phyloP scores from a whole-genome alignment of 2,329 filamentous ascomycete species.

The Penicillium brevicompactum region DNA sequence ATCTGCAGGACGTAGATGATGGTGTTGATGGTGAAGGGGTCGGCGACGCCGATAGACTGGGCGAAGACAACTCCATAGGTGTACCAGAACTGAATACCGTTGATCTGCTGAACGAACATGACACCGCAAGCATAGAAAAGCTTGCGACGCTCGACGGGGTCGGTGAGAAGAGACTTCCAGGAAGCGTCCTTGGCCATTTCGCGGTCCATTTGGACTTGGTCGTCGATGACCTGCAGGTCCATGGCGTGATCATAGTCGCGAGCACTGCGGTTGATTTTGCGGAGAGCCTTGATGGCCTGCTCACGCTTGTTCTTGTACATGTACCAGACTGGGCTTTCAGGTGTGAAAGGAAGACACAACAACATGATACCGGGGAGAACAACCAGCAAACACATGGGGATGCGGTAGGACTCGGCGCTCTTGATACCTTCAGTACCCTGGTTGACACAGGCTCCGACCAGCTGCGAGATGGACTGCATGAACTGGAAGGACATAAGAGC shows the following conservation, averaged over 20 bases:
- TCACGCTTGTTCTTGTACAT: slow-evolving; percentile 29
- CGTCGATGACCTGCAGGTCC: slow-evolving; percentile 28
- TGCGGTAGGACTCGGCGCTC: slow-evolving; percentile 25
- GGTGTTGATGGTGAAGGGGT: slow-evolving; percentile 47
- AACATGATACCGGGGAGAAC: slow-evolving; percentile 28
- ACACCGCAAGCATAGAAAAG: slow-evolving; percentile 49
- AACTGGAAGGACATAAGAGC: slow-evolving; percentile 35
- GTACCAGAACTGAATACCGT: slow-evolving; percentile 53
- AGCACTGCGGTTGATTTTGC: slow-evolving; percentile 37
- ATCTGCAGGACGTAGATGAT: slow-evolving; percentile 50
- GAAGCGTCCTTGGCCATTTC: slow-evolving; percentile 32
- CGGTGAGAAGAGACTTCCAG: slow-evolving; percentile 45
- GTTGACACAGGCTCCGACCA: slow-evolving; percentile 31
- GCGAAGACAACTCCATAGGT: slow-evolving; percentile 49
- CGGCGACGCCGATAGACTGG: slow-evolving; percentile 44
- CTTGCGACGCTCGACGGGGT: slow-evolving; percentile 52
- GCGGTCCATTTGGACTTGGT: slow-evolving; percentile 24
- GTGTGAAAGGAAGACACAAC: slow-evolving; percentile 26
- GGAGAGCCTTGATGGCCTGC: slow-evolving; percentile 35
- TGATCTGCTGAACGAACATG: slow-evolving; percentile 52
- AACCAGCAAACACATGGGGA: slow-evolving; percentile 31
- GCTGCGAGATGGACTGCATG: slow-evolving; percentile 32
- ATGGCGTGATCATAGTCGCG: slow-evolving; percentile 30
- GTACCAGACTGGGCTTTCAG: slow-evolving; percentile 37
- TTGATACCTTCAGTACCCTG: slow-evolving; percentile 31